These are phyloP conservation scores for Trichoderma sp. DNA, from an alignment of 2,329 filamentous ascomycete species.

Conservation along the genomic window DNA sequence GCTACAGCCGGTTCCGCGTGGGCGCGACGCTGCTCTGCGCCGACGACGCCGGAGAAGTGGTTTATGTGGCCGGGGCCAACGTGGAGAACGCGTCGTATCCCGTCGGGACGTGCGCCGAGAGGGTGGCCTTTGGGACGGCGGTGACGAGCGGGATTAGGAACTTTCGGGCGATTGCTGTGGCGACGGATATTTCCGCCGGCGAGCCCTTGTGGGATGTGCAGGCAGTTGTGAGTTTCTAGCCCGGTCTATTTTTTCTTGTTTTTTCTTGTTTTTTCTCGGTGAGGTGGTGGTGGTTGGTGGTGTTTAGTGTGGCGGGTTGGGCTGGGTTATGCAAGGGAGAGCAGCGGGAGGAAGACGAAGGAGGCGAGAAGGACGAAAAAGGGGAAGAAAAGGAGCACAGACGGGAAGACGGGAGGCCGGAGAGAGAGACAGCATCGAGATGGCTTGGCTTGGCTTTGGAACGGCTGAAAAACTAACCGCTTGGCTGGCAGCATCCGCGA, in stretches of 20 bases:
- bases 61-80: slow-evolving; percentile 66
- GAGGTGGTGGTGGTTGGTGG: neutral
- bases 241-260: neutral
- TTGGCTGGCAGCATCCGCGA: slow-evolving; percentile 64
- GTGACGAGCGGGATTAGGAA: slow-evolving; percentile 58
- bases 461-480: slow-evolving; percentile 21
- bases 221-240: slow-evolving; percentile 71
- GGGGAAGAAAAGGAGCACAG: neutral
- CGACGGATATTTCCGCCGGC: slow-evolving; percentile 74
- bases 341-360: neutral
- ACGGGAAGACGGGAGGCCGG: no score
- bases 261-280: neutral
- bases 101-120: slow-evolving; percentile 92
- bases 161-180: slow-evolving; percentile 81
- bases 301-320: neutral
- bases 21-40: slow-evolving; percentile 73
- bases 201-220: slow-evolving; percentile 92
- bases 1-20: slow-evolving; percentile 90
- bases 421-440: slow-evolving; percentile 12
- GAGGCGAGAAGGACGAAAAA: neutral
- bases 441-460: no score
- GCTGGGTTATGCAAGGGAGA: neutral
- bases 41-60: slow-evolving; percentile 27
- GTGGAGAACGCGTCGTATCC: slow-evolving; percentile 94
- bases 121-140: slow-evolving; percentile 82